A percentile compares a stretch with the other conserved stretches of the same genome.
These are phyloP conservation scores for Pisolithus orientalis DNA, from an alignment of 768 basidiomycete genomes.

Conservation along the genomic window DNA sequence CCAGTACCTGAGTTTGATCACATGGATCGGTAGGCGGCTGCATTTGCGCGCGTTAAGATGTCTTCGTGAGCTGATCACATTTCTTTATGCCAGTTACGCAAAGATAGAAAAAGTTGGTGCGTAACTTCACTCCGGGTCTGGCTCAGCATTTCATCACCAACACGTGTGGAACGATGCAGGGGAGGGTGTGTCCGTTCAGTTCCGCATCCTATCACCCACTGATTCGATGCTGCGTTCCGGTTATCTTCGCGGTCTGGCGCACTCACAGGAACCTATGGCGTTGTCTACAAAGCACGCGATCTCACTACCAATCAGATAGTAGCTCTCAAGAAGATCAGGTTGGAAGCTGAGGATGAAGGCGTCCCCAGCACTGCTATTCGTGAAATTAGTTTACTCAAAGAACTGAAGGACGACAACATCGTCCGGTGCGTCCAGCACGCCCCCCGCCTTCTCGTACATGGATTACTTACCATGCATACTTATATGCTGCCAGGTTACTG, in stretches of 20 bases:
- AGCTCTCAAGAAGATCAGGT: constrained; percentile 96
- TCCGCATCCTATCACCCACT: constrained; percentile 4
- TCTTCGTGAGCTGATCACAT: constrained; percentile 11
- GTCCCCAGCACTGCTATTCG: constrained; percentile 97
- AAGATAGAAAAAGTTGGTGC: constrained; percentile 98
- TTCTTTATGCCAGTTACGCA: constrained; percentile 62
- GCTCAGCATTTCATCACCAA: constrained; percentile 7
- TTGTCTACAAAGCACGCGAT: constrained; percentile 96
- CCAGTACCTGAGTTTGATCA: constrained; percentile 2
- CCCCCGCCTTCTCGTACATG: neutral
- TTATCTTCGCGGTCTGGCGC: constrained; percentile 7
- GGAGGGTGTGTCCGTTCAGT: constrained; percentile 30
- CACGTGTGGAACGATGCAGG: constrained; percentile 26
- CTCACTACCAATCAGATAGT: constrained; percentile 74
- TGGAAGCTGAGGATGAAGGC: constrained; percentile 98
- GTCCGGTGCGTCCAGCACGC: constrained; percentile 57
- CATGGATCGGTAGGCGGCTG: constrained; percentile 29
- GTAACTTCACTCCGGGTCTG: constrained; percentile 30
- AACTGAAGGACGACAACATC: constrained; percentile 93
- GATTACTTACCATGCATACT: constrained; percentile 6
- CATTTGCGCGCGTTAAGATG: constrained; percentile 1
- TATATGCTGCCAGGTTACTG: constrained; percentile 53
- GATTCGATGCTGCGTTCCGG: constrained; percentile 3
- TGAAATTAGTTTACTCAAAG: constrained; percentile 95
- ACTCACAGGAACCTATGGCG: constrained; percentile 86